Base-by-base conservation (phyloP, 441 rosid genomes). In the Erodium chrysanthum region DNA sequence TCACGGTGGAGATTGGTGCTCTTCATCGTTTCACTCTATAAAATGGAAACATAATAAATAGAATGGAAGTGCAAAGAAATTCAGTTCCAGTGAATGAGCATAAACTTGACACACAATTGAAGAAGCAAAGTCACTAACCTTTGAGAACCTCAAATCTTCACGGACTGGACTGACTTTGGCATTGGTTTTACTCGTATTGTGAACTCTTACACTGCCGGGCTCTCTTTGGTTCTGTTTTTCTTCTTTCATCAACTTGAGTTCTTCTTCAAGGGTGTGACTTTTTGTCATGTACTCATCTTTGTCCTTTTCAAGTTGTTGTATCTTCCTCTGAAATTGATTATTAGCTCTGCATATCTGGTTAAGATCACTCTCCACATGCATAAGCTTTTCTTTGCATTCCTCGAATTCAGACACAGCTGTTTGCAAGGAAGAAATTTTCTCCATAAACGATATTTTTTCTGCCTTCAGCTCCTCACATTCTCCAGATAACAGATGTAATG, bases 251-350 rank as follows among this genome's bases (percentile, higher is more conserved):
- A 68, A 20, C 66, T 75, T 73, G 67, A 81, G 35, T 64, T 81
- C 81, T 67, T 79, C 80, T 70, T 83, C 86, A 15, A 82, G 82
- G 56, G 81, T 74, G 72, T 59, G 78, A 64, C 70, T 31, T 76
- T 67, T 82, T 64, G n/a, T 69, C 23, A 35, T 35, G 66, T 48
- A 70, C 70, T 71, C 73, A 20, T 74, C 72, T 69, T 79, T 85
- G 72, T 83, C 83, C 46, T 82, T 81, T 66, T 83, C 85, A 29
- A 82, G 82, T 64, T 77, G 82, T 50, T 77, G 69, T 27, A 79
- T 69, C 65, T 70, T 79, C 74, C 66, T 74, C 25, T 77, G 86
- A 71, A 75, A 75, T 64, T 71, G 84, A 58, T 74, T 77, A 69
- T 82, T 81, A 66, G 77, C 67, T 71, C 68, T 76, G 77, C 72